phyloP scores from a whole-genome alignment of 805 yeast genomes.

The Myxozyma kluyveri region DNA sequence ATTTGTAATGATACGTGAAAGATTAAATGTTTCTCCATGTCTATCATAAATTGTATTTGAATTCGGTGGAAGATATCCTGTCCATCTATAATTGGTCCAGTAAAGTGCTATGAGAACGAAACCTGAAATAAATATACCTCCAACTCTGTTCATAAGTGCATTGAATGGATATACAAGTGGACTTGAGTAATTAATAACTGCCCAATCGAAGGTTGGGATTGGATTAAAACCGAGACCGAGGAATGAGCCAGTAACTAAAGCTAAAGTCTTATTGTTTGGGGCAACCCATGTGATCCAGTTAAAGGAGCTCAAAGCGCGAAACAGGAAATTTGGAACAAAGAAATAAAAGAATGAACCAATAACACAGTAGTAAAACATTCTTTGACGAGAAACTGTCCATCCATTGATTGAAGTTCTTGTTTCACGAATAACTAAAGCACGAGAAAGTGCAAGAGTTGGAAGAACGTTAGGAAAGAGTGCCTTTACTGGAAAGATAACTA shows the following conservation, averaged over 20 bases:
- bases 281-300: slow-evolving; percentile 58
- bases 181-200: slow-evolving; percentile 41
- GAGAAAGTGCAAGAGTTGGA: slow-evolving; percentile 50
- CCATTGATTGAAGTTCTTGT: slow-evolving; percentile 42
- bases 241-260: slow-evolving; percentile 48
- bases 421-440: slow-evolving; percentile 46
- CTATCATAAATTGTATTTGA: slow-evolving; percentile 39
- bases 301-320: slow-evolving; percentile 58
- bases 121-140: slow-evolving; percentile 39
- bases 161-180: slow-evolving; percentile 47
- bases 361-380: slow-evolving; percentile 49
- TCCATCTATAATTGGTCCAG: slow-evolving; percentile 51
- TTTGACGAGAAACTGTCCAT: slow-evolving; percentile 56
- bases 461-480: slow-evolving; percentile 55
- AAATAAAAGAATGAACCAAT: slow-evolving; percentile 47
- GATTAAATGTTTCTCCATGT: slow-evolving; percentile 43
- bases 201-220: slow-evolving; percentile 48
- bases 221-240: slow-evolving; percentile 47
- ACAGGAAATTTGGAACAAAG: slow-evolving; percentile 61
- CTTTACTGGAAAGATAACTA: slow-evolving; percentile 45
- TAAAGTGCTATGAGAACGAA: slow-evolving; percentile 37
- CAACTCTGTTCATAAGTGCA: slow-evolving; percentile 37
- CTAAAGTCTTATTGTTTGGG: slow-evolving; percentile 50
- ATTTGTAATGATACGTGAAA: slow-evolving; percentile 47
- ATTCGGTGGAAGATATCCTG: slow-evolving; percentile 51